Evolutionary conservation across 495 filamentous ascomycete species (phyloP).

Genomic region (Neurospora cerealis): DNA sequence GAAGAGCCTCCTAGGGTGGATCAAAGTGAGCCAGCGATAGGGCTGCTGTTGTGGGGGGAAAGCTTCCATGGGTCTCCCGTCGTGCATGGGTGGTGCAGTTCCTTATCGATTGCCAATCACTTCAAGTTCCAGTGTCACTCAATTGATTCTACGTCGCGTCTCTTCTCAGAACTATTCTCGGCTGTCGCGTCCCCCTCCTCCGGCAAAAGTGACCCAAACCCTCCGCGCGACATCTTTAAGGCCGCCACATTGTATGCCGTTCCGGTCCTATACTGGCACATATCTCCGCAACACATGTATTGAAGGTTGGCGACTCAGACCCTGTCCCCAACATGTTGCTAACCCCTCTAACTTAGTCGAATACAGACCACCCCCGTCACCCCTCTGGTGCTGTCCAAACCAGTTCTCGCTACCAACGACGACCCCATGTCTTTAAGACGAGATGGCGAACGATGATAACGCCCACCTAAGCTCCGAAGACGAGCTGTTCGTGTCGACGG

Average conservation of each 20-base stretch:
- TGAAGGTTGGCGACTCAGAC: not conserved
- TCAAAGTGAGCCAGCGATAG: not conserved
- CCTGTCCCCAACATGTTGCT: not conserved
- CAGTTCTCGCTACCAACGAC: not conserved
- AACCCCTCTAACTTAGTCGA: not conserved
- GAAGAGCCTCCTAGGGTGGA: not conserved
- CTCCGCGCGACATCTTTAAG: not conserved
- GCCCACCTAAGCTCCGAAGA: slow-evolving; percentile 10
- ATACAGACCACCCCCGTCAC: not conserved
- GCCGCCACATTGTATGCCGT: not conserved
- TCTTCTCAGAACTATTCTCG: not conserved
- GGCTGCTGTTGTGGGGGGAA: not conserved
- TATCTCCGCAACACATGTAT: not conserved
- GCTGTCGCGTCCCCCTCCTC: not conserved
- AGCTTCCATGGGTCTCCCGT: not conserved
- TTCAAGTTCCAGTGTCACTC: not conserved
- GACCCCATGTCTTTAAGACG: not conserved
- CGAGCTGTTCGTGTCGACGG: slow-evolving; percentile 5
- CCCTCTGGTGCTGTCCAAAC: not conserved
- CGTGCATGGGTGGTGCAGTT: not conserved
- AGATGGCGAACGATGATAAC: slow-evolving; percentile 7
- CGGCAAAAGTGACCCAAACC: not conserved
- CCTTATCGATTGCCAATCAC: not conserved
- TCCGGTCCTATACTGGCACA: not conserved
- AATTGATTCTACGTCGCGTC: not conserved